phyloP scores from a whole-genome alignment of 345 rosid species.

The Aquilaria malaccensis region DNA sequence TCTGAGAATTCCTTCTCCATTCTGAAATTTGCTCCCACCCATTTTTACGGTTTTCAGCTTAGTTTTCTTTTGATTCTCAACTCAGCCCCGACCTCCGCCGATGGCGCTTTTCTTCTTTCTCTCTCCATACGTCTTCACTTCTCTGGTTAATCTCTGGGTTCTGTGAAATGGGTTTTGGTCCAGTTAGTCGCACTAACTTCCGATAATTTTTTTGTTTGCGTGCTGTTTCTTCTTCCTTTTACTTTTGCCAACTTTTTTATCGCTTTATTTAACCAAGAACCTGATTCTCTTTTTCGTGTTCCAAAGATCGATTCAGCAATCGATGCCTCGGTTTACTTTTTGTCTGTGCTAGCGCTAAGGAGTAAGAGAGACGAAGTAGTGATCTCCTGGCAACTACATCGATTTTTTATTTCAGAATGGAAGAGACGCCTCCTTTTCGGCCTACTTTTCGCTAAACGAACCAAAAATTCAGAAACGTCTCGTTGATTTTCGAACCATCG shows the following conservation, averaged over 20 bases:
- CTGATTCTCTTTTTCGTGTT: too few relatives aligned
- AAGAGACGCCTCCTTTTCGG: slow-evolving; percentile 24
- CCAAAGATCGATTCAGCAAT: background rate
- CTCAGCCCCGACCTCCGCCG: background rate
- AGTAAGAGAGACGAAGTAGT: slow-evolving; percentile 20
- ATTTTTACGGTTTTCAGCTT: background rate
- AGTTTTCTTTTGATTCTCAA: slow-evolving; percentile 15
- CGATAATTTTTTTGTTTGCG: too few relatives aligned
- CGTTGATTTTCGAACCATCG: slow-evolving; percentile 11
- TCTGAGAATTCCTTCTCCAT: slow-evolving; percentile 42
- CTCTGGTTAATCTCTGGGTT: too few relatives aligned
- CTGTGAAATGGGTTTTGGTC: too few relatives aligned
- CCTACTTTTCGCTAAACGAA: slow-evolving; percentile 6
- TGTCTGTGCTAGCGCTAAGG: background rate
- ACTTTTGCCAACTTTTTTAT: too few relatives aligned
- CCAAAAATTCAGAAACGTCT: background rate
- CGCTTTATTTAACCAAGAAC: too few relatives aligned
- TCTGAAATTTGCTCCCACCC: background rate
- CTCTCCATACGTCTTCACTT: background rate
- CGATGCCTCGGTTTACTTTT: background rate
- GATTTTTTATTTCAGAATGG: slow-evolving; percentile 17
- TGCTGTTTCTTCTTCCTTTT: too few relatives aligned
- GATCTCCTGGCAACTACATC: slow-evolving; percentile 19
- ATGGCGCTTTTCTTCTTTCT: background rate
- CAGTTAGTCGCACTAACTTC: too few relatives aligned